Evolutionary conservation across 176 grass and related monocot species (phyloP), one percentile per base, ranked within the genome.

Genomic region (Coix lacrymajobi): DNA sequence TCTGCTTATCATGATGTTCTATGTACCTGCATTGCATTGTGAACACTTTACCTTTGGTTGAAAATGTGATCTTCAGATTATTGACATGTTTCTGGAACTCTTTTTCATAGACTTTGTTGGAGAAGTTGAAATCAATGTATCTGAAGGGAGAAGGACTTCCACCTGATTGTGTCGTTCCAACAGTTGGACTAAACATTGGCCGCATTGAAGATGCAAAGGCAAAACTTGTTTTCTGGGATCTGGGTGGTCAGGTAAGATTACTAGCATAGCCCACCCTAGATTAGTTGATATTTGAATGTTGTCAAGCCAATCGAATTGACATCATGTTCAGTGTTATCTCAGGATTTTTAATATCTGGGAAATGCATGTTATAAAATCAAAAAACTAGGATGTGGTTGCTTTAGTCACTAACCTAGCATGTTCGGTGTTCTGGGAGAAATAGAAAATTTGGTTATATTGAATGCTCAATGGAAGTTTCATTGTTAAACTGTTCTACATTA

Each of bases 161-260:
- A 19, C 95, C 88, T 48, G 95, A 98, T 75, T 85, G 88, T 60
- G 91, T 95, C 24, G 90, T 95, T 81, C 95, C 95, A 22, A 98
- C 95, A 16, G 90, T 98, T 82, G 95, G 95, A 38, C 90, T 98
- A 76, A 98, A 98, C 68, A 93, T 98, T 78, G 88, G 92, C 13
- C 86, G 95, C 48, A 91, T 98, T 79, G 95, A 98, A 85, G 88
- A 91, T 75, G 66, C 88, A 71, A 96, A 92, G 76, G 88, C 90
- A 38, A 92, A 98, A 51, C 88, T 98, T 86, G 92, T 94, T 73
- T 91, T 95, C 88, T 98, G 95, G 95, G 95, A 98, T 77, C 81
- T 98, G 69, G 90, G 95, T 85, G 95, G 95, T 79, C 95, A 98
- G 95, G 95, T 98, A 71, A 79, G 81, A 74, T 82, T 79, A 33